These are phyloP conservation scores for Lentinus polychrous DNA, from an alignment of 1,284 basidiomycete species.

Conservation along the genomic window DNA sequence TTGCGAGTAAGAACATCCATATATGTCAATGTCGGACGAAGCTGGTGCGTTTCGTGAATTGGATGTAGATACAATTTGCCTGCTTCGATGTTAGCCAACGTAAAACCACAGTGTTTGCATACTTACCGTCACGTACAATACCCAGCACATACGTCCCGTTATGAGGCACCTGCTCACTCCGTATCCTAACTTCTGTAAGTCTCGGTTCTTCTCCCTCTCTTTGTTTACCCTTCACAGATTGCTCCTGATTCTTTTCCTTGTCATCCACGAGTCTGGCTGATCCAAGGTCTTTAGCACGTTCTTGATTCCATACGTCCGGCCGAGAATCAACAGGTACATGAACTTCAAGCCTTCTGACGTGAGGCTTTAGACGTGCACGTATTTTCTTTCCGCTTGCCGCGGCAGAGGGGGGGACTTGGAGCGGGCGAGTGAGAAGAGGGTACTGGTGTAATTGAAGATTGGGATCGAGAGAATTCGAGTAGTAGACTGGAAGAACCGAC, in stretches of 20 bases:
- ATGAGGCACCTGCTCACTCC: slow-evolving; percentile 62
- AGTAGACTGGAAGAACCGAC: slow-evolving; percentile 61
- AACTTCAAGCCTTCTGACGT: slow-evolving; percentile 56
- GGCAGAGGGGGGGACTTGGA: slow-evolving; percentile 71
- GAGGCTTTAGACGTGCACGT: slow-evolving; percentile 60
- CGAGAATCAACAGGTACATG: slow-evolving; percentile 73
- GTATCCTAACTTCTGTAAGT: slow-evolving; percentile 60
- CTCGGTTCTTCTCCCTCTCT: slow-evolving; percentile 49
- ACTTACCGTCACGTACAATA: slow-evolving; percentile 61
- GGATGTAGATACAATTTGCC: slow-evolving; percentile 74
- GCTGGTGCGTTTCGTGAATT: slow-evolving; percentile 67
- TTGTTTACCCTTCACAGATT: slow-evolving; percentile 24
- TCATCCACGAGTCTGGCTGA: slow-evolving; percentile 61
- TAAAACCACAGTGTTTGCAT: not conserved
- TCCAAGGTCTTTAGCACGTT: slow-evolving; percentile 59
- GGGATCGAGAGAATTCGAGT: slow-evolving; percentile 51
- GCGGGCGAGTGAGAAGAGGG: slow-evolving; percentile 63
- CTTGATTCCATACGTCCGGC: slow-evolving; percentile 70
- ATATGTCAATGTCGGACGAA: slow-evolving; percentile 73
- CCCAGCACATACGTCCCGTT: slow-evolving; percentile 66
- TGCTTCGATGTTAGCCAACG: slow-evolving; percentile 21
- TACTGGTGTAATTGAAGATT: slow-evolving; percentile 74
- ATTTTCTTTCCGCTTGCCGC: slow-evolving; percentile 66
- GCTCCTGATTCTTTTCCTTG: slow-evolving; percentile 62
- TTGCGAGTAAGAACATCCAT: slow-evolving; percentile 65